Conservation (phyloP, 2,329 filamentous ascomycete species). For the Ophiobolus disseminans region DNA sequence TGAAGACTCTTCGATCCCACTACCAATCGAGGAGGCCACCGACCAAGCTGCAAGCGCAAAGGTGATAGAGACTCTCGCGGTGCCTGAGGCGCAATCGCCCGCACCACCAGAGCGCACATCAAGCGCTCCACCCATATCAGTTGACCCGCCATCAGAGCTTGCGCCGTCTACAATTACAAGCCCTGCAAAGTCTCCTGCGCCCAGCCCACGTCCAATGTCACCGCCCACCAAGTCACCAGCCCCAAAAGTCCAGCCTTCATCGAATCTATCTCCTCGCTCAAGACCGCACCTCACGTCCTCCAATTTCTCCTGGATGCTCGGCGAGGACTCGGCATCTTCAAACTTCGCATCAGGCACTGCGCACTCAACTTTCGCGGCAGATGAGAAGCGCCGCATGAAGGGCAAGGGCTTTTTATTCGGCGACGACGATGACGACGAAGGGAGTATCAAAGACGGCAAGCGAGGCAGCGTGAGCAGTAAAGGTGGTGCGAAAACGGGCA, state of each 20-base stretch:
- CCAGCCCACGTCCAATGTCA: conserved; percentile 23
- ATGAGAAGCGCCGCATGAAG: conserved; percentile 46
- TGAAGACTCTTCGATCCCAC: conserved; percentile 53
- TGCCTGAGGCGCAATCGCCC: conserved; percentile 25
- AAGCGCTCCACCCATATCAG: conserved; percentile 29
- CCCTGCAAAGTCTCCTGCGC: conserved; percentile 10
- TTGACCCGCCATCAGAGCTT: conserved; percentile 9
- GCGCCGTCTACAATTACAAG: conserved; percentile 5
- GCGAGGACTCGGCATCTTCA: conserved; percentile 43
- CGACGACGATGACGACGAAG: conserved; percentile 48
- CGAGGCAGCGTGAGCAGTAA: conserved; percentile 32
- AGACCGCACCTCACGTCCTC: conserved; percentile 74
- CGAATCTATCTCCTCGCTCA: conserved; percentile 51
- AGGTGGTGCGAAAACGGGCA: conserved; percentile 18
- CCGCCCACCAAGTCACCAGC: conserved; percentile 16
- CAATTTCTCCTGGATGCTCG: conserved; percentile 80
- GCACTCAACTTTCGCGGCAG: conserved; percentile 43
- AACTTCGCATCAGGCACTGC: conserved; percentile 45
- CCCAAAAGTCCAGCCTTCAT: conserved; percentile 18
- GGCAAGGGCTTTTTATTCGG: conserved; percentile 52
- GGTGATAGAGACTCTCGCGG: conserved; percentile 26
- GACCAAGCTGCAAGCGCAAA: conserved; percentile 33
- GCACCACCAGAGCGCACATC: conserved; percentile 25
- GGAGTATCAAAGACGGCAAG: conserved; percentile 22
- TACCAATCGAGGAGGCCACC: conserved; percentile 49